These are phyloP conservation scores for Didymella keratinophila DNA, from an alignment of 2,329 filamentous ascomycete species.

Conservation along the genomic window DNA sequence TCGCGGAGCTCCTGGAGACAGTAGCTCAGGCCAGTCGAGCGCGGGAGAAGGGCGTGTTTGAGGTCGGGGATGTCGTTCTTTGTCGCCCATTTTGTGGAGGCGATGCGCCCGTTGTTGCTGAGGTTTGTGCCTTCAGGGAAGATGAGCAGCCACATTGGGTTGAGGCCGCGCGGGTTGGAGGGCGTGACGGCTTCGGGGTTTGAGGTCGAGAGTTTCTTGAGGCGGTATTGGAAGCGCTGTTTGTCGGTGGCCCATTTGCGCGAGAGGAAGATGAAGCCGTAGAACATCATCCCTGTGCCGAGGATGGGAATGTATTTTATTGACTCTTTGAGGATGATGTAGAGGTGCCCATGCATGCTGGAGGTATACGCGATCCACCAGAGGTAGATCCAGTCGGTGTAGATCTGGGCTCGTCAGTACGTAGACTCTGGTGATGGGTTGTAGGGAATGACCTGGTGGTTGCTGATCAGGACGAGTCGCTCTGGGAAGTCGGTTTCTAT, in stretches of 20 bases:
- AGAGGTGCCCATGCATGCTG: conserved; percentile 82
- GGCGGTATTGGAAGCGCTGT: conserved; percentile 74
- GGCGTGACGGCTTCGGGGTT: conserved; percentile 51
- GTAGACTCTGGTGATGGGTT: background rate
- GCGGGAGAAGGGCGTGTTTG: conserved; percentile 75
- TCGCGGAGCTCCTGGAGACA: conserved; percentile 78
- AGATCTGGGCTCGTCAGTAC: conserved; percentile 61
- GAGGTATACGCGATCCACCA: conserved; percentile 89
- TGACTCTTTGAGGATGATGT: conserved; percentile 89
- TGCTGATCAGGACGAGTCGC: conserved; percentile 81
- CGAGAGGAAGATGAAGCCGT: conserved; percentile 92
- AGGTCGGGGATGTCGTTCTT: conserved; percentile 75
- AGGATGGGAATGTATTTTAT: conserved; percentile 84
- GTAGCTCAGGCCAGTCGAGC: conserved; percentile 82
- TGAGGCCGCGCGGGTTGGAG: conserved; percentile 55
- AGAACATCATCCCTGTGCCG: conserved; percentile 84
- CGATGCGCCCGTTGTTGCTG: conserved; percentile 73
- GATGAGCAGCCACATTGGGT: conserved; percentile 89
- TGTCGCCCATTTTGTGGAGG: conserved; percentile 76
- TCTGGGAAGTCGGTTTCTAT: conserved; percentile 81
- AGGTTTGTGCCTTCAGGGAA: conserved; percentile 90
- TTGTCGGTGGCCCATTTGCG: conserved; percentile 85
- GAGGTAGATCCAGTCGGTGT: conserved; percentile 91
- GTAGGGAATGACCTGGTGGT: conserved; percentile 68
- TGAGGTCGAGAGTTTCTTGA: conserved; percentile 71